Base-by-base conservation (phyloP, 1,284 basidiomycete species). In the Anthracocystis walkeri region DNA sequence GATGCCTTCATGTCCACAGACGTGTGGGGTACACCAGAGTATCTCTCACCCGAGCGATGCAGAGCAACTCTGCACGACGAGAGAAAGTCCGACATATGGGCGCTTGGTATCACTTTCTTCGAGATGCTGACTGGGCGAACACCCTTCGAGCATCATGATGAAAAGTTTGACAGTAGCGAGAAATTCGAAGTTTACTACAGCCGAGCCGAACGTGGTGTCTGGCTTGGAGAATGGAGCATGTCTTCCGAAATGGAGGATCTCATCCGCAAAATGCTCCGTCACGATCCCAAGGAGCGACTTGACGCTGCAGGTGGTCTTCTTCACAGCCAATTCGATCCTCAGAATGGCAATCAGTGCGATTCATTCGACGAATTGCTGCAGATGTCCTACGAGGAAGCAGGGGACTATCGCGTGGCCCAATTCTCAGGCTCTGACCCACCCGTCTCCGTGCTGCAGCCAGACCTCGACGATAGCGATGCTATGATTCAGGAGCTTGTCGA, bases 61-160 rank as follows among this genome's bases (percentile, higher is more conserved):
- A 58, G 62, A 10, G 72, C 72, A 18, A 65, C 54, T 10, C 41
- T 66, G 12, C 80, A 82, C 48, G 80, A 82, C 38, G 80, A 80
- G 59, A 52, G 80, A 6, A 60, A 68, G 44, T 61, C 71, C 25
- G 80, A 82, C 50, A 63, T 81, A 25, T 82, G 80, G 80, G 67
- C 76, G 12, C 67, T 82, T 2, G 80, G 80, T 35, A 80, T 82
- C 46, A 75, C 78, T 10, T 81, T 80, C 49, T 82, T 81, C 56
- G 80, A 82, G 67, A 82, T 82, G 50, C 65, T 72, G 20, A 77
- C 77, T 0, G 79, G 79, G 12, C 64, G 80, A 4, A 80, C 80
- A 1, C 80, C 80, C 3, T 82, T 82, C 55, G 80, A 82, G 52
- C 61, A 65, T 29, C 65, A 71, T 21, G 71, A 78, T 29, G 80